Evolutionary conservation across 345 rosid species (phyloP).

Genomic region (Brassica incana): DNA sequence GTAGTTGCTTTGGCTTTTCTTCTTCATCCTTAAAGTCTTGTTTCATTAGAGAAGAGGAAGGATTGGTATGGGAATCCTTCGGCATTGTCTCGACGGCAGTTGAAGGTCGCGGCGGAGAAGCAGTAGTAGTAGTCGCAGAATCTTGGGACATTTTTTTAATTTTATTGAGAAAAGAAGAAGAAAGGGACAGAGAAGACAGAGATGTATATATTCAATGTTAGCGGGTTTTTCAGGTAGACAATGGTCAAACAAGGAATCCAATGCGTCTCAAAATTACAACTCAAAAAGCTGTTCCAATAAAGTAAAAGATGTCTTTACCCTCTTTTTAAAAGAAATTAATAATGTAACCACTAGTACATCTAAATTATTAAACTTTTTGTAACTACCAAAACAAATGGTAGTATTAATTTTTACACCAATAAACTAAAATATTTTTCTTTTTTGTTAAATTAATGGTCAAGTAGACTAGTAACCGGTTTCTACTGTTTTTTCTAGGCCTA

Average conservation of each 20-base stretch:
- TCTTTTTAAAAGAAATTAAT: background rate
- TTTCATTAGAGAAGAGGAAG: background rate
- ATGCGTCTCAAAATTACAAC: constrained; percentile 25
- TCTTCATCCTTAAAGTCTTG: background rate
- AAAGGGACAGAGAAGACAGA: constrained; percentile 9
- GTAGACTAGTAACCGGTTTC: too few species aligned
- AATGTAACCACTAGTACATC: background rate
- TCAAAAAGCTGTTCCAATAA: constrained; percentile 38
- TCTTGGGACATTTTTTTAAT: constrained; percentile 28
- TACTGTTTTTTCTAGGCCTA: too few species aligned
- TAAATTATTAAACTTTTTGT: constrained; percentile 1
- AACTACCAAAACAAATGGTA: constrained; percentile 10
- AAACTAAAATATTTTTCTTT: background rate
- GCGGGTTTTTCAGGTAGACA: constrained; percentile 39
- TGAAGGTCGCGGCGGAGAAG: constrained; percentile 29
- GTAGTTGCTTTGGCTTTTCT: constrained; percentile 3
- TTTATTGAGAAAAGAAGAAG: background rate
- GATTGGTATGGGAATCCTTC: background rate
- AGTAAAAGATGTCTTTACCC: constrained; percentile 21
- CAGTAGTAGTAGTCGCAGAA: constrained; percentile 21
- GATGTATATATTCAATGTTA: background rate
- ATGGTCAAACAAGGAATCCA: constrained; percentile 42
- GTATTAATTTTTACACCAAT: background rate
- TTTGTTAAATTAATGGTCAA: too few species aligned
- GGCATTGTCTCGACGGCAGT: constrained; percentile 17